Base-by-base conservation (phyloP, 306 rosid genomes). In the Echinosophora koreensis region DNA sequence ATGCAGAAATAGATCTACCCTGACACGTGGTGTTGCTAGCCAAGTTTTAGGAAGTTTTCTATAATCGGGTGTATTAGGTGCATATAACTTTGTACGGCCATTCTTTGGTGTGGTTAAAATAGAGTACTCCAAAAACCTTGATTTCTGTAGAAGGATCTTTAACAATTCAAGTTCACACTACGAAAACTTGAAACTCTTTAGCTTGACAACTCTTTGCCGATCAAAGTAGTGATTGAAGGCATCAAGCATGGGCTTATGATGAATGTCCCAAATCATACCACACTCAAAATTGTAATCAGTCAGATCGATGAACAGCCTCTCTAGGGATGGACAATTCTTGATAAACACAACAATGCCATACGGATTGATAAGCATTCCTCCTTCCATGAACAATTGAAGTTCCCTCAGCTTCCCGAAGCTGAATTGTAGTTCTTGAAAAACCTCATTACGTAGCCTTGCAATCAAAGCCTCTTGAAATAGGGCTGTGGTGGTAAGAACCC, bases 401-500 rank as follows among this genome's bases (percentile, higher is more conserved):
- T 87, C 89, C 81, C 3, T 73, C 7, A 89, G 37, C 38, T 52
- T 68, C 17, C 4, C 3, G 2, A 87, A 77, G 16, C 16, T 0
- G 34, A 59, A 81, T 1, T 30, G 0, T 9, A 17, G 7, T 14
- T 74, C 86, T 30, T 9, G 30, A 13, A 49, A 57, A 39, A 0
- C 0, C 5, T 78, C 78, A 58, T 12, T 5, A 8, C 83, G 78
- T 42, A 73, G 2, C 61, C 58, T 83, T 2, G 80, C 6, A 11
- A 78, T 2, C 63, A 87, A 22, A 52, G 83, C 87, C 91, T 89
- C 93, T 2, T 78, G 56, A n/a, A 89, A 51, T 5, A 49, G 2
- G 42, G 81, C 76, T 4, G 83, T 51, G 27, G 51, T 42, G 14
- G 86, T 69, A 2, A 89, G 84, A 34, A 82, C 42, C 0, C n/a